Percentiles rank a stretch among this genome's conserved stretches.
These are phyloP conservation scores for Vitis riparia DNA, from an alignment of 164 flowering plant genomes.

Conservation along the genomic window DNA sequence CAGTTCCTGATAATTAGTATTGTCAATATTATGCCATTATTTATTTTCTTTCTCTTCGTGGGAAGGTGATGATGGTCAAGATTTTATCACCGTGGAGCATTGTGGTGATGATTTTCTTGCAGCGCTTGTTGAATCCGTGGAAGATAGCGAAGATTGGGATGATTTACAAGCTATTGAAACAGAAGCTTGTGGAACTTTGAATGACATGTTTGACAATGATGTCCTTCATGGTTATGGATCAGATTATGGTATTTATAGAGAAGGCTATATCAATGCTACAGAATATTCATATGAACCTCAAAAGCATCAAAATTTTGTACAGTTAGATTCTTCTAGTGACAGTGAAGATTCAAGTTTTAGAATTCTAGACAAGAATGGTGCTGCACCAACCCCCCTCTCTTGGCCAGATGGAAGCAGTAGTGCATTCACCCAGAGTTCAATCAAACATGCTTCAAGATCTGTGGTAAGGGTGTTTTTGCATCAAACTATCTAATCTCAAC, in stretches of 20 bases:
- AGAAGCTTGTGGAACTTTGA: conserved; percentile 76
- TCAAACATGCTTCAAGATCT: conserved; percentile 23
- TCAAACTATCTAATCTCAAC: too few relatives aligned
- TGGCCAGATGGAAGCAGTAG: conserved; percentile 12
- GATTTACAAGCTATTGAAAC: conserved; percentile 80
- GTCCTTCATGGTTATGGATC: conserved; percentile 15
- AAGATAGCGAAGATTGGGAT: conserved; percentile 89
- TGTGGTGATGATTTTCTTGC: conserved; percentile 96
- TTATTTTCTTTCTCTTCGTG: conserved; percentile 11
- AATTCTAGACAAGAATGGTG: conserved; percentile 12
- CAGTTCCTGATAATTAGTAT: not conserved
- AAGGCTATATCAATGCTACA: conserved; percentile 12
- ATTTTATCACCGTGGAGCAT: conserved; percentile 85
- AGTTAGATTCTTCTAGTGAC: conserved; percentile 61
- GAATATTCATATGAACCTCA: conserved; percentile 42
- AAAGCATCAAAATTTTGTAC: conserved; percentile 25
- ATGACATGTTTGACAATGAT: conserved; percentile 47
- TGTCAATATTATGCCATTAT: not conserved
- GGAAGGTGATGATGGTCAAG: conserved; percentile 86
- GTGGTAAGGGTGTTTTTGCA: conserved; percentile 26
- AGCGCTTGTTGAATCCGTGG: conserved; percentile 67
- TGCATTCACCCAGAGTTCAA: conserved; percentile 13
- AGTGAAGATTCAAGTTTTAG: conserved; percentile 36
- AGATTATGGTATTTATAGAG: conserved; percentile 13
- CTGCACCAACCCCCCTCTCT: conserved; percentile 5